A percentile compares a stretch with the other conserved stretches of the same genome.
phyloP scores from a whole-genome alignment of 352 stramenopile genomes.

The Globisporangium mamillatum region DNA sequence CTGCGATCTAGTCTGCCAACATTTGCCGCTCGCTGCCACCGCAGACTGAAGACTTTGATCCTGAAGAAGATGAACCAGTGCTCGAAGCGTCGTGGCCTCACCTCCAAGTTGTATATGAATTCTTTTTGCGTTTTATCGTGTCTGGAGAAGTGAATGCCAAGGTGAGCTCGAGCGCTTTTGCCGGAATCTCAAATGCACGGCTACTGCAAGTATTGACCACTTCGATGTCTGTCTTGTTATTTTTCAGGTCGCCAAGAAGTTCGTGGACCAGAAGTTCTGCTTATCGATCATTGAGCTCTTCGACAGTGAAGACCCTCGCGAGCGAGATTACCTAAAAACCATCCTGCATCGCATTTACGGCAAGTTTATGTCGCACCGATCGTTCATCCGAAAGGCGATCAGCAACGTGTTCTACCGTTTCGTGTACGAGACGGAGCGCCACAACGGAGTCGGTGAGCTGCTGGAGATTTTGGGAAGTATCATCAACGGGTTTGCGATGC shows the following conservation, averaged over 20 bases:
- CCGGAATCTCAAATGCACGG: not conserved
- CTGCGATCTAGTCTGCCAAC: conserved; percentile 72
- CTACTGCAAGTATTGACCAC: not conserved
- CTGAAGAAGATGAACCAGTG: conserved; percentile 97
- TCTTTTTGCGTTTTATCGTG: conserved; percentile 98
- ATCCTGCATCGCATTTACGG: conserved; percentile 99
- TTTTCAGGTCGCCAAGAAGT: conserved; percentile 92
- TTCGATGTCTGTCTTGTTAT: not conserved
- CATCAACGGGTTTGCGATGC: conserved; percentile 99
- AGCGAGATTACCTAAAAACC: conserved; percentile 99
- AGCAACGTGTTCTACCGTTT: conserved; percentile 99
- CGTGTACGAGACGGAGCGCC: conserved; percentile 97
- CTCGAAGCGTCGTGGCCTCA: conserved; percentile 97
- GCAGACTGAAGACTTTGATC: conserved; percentile 98
- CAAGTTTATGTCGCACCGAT: conserved; percentile 99
- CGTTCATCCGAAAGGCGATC: conserved; percentile 97
- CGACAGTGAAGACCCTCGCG: conserved; percentile 95
- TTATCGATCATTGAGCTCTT: conserved; percentile 94
- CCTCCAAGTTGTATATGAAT: conserved; percentile 98
- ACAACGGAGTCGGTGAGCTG: conserved; percentile 96
- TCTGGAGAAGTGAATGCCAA: conserved; percentile 97
- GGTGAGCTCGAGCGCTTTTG: conserved; percentile 18
- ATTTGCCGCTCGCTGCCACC: conserved; percentile 92
- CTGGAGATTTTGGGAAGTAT: conserved; percentile 98
- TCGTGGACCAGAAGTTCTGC: conserved; percentile 97